Percentiles rank a stretch among this genome's conserved stretches.
phyloP scores from a whole-genome alignment of 345 rosid genomes.

The Triadica sebifera region DNA sequence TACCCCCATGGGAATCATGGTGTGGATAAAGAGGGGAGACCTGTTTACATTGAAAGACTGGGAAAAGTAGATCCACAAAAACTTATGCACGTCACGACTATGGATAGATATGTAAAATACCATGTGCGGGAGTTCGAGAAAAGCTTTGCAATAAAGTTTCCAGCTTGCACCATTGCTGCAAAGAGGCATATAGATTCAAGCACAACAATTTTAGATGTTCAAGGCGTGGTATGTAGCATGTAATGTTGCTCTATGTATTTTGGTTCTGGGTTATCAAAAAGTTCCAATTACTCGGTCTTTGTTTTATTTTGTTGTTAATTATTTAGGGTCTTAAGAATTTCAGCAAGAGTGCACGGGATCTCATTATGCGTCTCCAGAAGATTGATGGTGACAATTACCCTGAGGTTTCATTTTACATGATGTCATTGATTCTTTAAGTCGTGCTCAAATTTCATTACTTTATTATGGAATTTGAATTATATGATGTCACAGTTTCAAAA shows the following conservation, averaged over 20 bases:
- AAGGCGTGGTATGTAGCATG: constrained; percentile 72
- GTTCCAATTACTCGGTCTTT: neutral
- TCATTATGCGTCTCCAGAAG: constrained; percentile 82
- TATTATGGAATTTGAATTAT: neutral
- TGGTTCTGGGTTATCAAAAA: neutral
- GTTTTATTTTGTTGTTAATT: constrained; percentile 10
- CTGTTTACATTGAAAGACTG: constrained; percentile 87
- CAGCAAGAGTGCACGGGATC: constrained; percentile 88
- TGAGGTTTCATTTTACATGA: constrained; percentile 46
- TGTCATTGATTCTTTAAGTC: neutral
- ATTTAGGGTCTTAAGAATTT: constrained; percentile 80
- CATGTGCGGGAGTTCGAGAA: constrained; percentile 92
- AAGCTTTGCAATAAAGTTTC: constrained; percentile 70
- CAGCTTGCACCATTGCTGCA: constrained; percentile 83
- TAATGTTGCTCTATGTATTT: too few relatives aligned
- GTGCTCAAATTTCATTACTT: neutral
- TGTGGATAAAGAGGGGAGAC: constrained; percentile 95
- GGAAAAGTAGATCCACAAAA: constrained; percentile 89
- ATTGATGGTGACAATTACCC: constrained; percentile 97
- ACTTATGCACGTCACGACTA: constrained; percentile 79
- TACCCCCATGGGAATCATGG: constrained; percentile 98
- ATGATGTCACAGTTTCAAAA: neutral
- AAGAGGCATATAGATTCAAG: constrained; percentile 93
- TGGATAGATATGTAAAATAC: constrained; percentile 81
- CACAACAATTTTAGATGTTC: constrained; percentile 95